Evolutionary conservation across 345 rosid genomes (phyloP), one percentile per base, ranked within the genome.

Genomic region (Adansonia digitata): DNA sequence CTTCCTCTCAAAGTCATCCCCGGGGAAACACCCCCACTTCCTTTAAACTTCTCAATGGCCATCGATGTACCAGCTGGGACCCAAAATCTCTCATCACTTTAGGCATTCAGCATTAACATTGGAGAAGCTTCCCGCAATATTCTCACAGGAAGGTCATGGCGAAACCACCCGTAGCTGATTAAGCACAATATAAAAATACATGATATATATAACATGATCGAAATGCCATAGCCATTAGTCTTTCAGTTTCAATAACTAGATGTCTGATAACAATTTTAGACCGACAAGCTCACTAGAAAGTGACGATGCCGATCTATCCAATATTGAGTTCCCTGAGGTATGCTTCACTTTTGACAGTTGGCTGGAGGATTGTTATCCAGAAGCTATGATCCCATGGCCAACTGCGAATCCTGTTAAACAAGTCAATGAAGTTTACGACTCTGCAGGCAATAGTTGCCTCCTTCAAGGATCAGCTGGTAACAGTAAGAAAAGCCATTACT

Each of bases 321-420:
- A 75, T 49, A 86, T 92, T 45, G 90, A 90, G 72, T 48, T 87
- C 18, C 79, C 88, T 2, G 97, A 89, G 27, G 60, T 35, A 1
- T 85, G 79, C 69, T 72, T 84, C 12, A 75, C 67, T 66, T 77
- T 88, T 22, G 91, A 87, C 57, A 90, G 82, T 49, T 92, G 92
- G 95, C 18, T 74, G 18, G 85, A 86, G 37, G 85, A 82, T 1
- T 9, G 15, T 7, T 86, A 84, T 52, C 86, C 82, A 31, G 69
- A 82, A 6, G 71, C 82, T 37, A 69, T 68, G 24, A 69, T 77
- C 64, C 74, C 78, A 20, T 85, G 51, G 72, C 73, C 78, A 64
- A 22, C 40, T 42, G 74, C 64, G 31, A 61, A 74, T 70, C 86
- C 82, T 22, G 77, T 77, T 55, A 78, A 82, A 68, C 86, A 74